Base-by-base conservation (phyloP, 192 early-diverging fungal species). In the Geranomyces michiganensis region DNA sequence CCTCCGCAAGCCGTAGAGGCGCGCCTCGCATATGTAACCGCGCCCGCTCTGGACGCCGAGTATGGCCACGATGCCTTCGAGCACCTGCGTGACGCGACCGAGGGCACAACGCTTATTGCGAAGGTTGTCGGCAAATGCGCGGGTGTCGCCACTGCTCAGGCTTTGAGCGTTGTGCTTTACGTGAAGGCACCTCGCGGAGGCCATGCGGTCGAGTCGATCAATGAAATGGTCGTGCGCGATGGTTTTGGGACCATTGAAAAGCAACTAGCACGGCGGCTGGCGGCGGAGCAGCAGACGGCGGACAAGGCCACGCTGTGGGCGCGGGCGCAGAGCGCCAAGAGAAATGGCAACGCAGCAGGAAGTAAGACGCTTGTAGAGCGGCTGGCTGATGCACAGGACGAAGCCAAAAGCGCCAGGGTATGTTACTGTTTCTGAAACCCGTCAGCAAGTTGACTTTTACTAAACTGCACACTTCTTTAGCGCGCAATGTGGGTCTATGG, bases 1-100 rank as follows among this genome's bases (percentile, higher is more conserved):
- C 85, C 89, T 14, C 79, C 91, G 19, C 92, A 94, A 67, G 90
- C 95, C 26, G 83, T 87, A 33, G 92, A 95, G 72, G 92, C 94
- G 12, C 82, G 88, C 10, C 79, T 99, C 19, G 94, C 97, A 9
- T 95, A 91, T 76, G 58, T 97, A 17, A 84, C 83, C 31, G 81
- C 89, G 12, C 88, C 92, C 27, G 69, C 47, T 19, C 61, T 74
- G 27, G 84, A 89, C 13, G 79, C 77, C 1, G 97, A 97, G 56
- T 96, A 93, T 73, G 91, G 87, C 6, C 49, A 81, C 15, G 94
- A 93, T 21, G 88, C 92, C 7, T 83, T 80, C 59, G 92, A 90
- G 21, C 76, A 81, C 8, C 82, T 97, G 68, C 85, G 88, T 6
- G 89, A 91, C 31, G 67, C 92, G 24, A 78, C 73, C 61, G 82